These are phyloP conservation scores for Agaricus bisporus DNA, from an alignment of 768 basidiomycete species.

Conservation along the genomic window DNA sequence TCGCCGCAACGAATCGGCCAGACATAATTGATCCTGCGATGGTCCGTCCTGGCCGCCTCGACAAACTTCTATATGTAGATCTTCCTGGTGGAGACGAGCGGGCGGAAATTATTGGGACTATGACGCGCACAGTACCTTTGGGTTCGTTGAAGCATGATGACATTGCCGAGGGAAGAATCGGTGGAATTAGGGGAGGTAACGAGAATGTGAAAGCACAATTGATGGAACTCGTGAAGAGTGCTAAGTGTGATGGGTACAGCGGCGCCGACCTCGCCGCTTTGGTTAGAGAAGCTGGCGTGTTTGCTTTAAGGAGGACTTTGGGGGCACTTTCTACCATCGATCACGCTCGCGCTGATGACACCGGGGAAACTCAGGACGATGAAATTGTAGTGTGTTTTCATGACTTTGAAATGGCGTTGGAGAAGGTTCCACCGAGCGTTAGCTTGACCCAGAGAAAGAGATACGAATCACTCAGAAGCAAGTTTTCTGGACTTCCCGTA, in stretches of 20 bases:
- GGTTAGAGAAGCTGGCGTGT: slow-evolving; percentile 84
- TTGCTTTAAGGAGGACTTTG: slow-evolving; percentile 64
- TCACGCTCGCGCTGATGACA: slow-evolving; percentile 16
- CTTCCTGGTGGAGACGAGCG: slow-evolving; percentile 70
- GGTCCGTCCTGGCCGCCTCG: slow-evolving; percentile 93
- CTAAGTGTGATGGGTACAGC: slow-evolving; percentile 79
- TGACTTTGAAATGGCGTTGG: slow-evolving; percentile 72
- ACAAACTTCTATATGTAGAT: slow-evolving; percentile 92
- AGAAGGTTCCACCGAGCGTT: slow-evolving; percentile 86
- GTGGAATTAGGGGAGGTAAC: slow-evolving; percentile 11
- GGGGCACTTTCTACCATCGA: slow-evolving; percentile 66
- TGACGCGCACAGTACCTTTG: slow-evolving; percentile 68
- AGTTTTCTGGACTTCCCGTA: slow-evolving; percentile 77
- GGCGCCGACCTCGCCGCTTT: slow-evolving; percentile 88
- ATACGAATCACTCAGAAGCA: slow-evolving; percentile 76
- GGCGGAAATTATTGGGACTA: slow-evolving; percentile 76
- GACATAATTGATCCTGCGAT: slow-evolving; percentile 98
- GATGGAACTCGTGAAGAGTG: slow-evolving; percentile 42
- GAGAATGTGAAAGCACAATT: slow-evolving; percentile 17
- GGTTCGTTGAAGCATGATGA: slow-evolving; percentile 16
- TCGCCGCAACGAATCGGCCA: slow-evolving; percentile 91
- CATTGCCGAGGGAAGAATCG: slow-evolving; percentile 13
- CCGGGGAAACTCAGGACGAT: slow-evolving; percentile 11
- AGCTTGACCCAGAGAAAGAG: slow-evolving; percentile 70
- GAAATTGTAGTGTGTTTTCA: slow-evolving; percentile 45